These are phyloP conservation scores for Drechslerella coelobrocha DNA, from an alignment of 2,329 filamentous ascomycete genomes.

Conservation along the genomic window DNA sequence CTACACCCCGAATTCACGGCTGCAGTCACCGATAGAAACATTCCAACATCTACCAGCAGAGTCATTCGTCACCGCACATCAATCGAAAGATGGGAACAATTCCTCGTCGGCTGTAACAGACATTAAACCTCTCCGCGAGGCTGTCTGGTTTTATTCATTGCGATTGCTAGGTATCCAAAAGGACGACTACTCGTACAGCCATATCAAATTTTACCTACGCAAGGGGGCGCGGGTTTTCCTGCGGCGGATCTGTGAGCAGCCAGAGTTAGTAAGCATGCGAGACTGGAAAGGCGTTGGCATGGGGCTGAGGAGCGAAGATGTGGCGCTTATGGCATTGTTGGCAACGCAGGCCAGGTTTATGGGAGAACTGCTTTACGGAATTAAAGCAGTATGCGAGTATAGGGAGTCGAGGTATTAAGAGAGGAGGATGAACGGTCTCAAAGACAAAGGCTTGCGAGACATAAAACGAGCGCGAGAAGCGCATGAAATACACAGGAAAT, in stretches of 20 bases:
- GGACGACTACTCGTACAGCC: conserved; percentile 54
- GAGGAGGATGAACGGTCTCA: background rate
- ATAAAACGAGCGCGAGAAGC: conserved; percentile 2
- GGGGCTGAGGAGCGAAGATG: conserved; percentile 52
- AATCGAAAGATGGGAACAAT: conserved; percentile 29
- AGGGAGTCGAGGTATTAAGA: conserved; percentile 38
- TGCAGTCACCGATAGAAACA: conserved; percentile 43
- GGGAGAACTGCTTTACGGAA: conserved; percentile 53
- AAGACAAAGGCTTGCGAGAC: background rate
- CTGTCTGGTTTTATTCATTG: conserved; percentile 54
- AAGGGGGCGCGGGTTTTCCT: conserved; percentile 53
- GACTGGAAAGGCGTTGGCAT: conserved; percentile 53
- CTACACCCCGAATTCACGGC: conserved; percentile 43
- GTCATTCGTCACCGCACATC: conserved; percentile 40
- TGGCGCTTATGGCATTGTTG: conserved; percentile 52
- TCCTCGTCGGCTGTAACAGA: conserved; percentile 15
- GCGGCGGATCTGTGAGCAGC: conserved; percentile 53
- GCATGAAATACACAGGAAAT: background rate
- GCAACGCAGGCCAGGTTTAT: conserved; percentile 54
- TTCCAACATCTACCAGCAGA: conserved; percentile 46
- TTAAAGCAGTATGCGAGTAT: conserved; percentile 54
- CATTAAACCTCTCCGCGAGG: conserved; percentile 52
- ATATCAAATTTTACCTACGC: conserved; percentile 53
- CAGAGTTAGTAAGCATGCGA: conserved; percentile 53
- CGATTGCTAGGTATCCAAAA: conserved; percentile 54